Evolutionary conservation across 192 early-diverging fungal genomes (phyloP).

Genomic region (Rhizophagus clarus): DNA sequence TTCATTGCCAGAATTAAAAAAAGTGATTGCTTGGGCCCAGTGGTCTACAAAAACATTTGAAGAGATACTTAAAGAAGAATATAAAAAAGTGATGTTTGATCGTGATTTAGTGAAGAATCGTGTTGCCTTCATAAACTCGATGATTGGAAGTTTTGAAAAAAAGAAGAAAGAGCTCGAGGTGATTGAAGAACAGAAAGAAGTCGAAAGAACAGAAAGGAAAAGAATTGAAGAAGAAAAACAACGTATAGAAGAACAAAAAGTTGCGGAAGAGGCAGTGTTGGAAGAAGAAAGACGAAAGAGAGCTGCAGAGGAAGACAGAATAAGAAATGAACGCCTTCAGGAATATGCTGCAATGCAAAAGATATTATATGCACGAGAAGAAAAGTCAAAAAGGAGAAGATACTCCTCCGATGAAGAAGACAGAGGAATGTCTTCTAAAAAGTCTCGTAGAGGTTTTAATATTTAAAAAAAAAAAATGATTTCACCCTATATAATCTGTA

Average conservation of each 20-base stretch:
- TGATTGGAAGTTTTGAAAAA: not conserved
- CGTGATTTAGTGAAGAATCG: not conserved
- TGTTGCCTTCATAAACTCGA: not conserved
- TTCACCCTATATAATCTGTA: too few species aligned
- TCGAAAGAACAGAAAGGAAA: not conserved
- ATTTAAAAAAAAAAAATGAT: too few species aligned
- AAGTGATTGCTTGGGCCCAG: not conserved
- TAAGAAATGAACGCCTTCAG: not conserved
- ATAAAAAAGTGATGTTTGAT: not conserved
- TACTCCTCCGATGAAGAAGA: not conserved
- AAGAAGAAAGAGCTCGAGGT: not conserved
- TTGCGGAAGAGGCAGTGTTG: not conserved
- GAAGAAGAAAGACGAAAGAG: constrained; percentile 8
- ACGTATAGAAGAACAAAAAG: not conserved
- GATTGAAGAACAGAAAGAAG: not conserved
- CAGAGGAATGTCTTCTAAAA: not conserved
- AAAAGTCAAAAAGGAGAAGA: not conserved
- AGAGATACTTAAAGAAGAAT: not conserved
- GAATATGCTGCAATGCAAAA: not conserved
- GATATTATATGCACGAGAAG: not conserved
- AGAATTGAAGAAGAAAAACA: not conserved
- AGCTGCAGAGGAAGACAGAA: not conserved
- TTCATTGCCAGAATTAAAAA: not conserved
- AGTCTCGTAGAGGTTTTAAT: not conserved
- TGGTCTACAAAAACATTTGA: not conserved